These are phyloP conservation scores for Hordeum marinum DNA, from an alignment of 176 grass and related monocot genomes.

Conservation along the genomic window DNA sequence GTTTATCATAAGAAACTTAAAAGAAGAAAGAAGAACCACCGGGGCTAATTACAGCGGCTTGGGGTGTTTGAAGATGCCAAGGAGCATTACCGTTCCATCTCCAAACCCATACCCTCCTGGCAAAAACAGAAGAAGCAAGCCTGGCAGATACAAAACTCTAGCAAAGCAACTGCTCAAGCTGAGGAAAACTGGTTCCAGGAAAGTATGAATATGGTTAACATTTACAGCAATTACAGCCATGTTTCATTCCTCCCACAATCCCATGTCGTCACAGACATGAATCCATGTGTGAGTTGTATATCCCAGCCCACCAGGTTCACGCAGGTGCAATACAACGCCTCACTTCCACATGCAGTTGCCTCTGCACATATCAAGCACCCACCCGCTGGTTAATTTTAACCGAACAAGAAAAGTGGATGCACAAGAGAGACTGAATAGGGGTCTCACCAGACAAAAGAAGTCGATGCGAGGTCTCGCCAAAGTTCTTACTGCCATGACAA, in stretches of 20 bases:
- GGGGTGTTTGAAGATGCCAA: slow-evolving; percentile 11
- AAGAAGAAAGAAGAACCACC: neutral
- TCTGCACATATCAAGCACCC: slow-evolving; percentile 28
- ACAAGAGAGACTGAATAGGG: neutral
- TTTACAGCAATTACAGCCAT: slow-evolving; percentile 64
- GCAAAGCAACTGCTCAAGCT: slow-evolving; percentile 36
- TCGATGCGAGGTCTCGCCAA: slow-evolving; percentile 4
- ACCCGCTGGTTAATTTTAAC: too few relatives aligned
- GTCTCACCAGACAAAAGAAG: slow-evolving; percentile 23
- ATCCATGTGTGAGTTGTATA: slow-evolving; percentile 31
- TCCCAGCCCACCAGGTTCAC: slow-evolving; percentile 21
- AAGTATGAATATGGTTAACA: slow-evolving; percentile 53
- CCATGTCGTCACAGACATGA: slow-evolving; percentile 31
- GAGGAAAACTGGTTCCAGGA: slow-evolving; percentile 35
- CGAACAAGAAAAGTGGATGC: too few relatives aligned
- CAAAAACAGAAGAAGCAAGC: slow-evolving; percentile 36
- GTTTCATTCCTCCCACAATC: slow-evolving; percentile 25
- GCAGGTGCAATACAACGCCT: slow-evolving; percentile 17
- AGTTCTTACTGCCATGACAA: slow-evolving; percentile 53
- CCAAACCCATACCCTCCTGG: slow-evolving; percentile 31
- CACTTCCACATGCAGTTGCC: slow-evolving; percentile 16
- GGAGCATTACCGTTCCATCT: slow-evolving; percentile 25
- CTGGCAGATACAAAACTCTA: slow-evolving; percentile 36
- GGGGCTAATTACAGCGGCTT: slow-evolving; percentile 50
- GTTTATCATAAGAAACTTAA: slow-evolving; percentile 27